Conservation (phyloP, 257 asterid genomes). For the Handroanthus guayacan region DNA sequence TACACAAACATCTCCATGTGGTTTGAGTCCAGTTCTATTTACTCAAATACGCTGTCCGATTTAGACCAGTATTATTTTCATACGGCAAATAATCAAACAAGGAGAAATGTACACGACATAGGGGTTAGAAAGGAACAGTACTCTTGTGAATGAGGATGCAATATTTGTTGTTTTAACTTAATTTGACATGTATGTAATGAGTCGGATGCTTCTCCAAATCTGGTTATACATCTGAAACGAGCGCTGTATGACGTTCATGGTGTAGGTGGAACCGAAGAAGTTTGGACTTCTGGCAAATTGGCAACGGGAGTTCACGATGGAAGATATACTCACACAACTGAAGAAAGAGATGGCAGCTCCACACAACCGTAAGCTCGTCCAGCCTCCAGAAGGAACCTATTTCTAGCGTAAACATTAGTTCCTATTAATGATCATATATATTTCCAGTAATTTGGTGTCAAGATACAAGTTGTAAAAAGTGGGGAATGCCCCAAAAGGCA, state of each 20-base stretch:
- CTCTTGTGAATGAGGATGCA: too few species aligned
- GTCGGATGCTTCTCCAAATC: not conserved
- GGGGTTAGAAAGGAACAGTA: too few species aligned
- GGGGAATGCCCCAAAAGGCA: constrained; percentile 26
- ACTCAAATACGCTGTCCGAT: too few species aligned
- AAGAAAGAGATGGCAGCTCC: constrained; percentile 74
- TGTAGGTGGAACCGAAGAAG: constrained; percentile 80
- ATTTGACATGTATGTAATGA: too few species aligned
- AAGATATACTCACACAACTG: constrained; percentile 63
- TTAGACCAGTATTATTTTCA: too few species aligned
- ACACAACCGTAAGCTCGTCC: constrained; percentile 71
- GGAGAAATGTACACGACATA: too few species aligned
- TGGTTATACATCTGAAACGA: not conserved
- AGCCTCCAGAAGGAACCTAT: constrained; percentile 89
- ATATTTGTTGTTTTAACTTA: too few species aligned
- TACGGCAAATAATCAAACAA: too few species aligned
- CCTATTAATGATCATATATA: constrained; percentile 32
- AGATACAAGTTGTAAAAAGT: constrained; percentile 23
- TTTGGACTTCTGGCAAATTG: constrained; percentile 69
- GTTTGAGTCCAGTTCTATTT: too few species aligned
- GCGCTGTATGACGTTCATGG: not conserved
- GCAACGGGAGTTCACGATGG: constrained; percentile 87
- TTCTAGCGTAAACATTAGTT: constrained; percentile 55
- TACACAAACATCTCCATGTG: too few species aligned
- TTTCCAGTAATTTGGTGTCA: constrained; percentile 30